phyloP scores from a whole-genome alignment of 2,329 filamentous ascomycete genomes.

The Metarhizium album region DNA sequence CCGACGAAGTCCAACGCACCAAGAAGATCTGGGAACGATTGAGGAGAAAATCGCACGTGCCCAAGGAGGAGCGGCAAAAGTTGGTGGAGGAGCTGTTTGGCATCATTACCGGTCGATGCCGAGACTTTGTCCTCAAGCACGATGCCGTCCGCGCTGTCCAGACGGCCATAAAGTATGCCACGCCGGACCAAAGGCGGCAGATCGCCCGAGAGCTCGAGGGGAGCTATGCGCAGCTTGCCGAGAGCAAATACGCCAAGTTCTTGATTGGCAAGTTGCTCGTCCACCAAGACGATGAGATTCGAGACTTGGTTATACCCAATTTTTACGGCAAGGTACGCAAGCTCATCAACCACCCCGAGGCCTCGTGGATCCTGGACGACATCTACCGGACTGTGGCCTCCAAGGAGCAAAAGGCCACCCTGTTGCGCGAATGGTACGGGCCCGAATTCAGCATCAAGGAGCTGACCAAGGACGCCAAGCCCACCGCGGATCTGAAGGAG shows the following conservation, averaged over 20 bases:
- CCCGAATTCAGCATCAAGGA: constrained; percentile 81
- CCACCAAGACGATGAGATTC: constrained; percentile 78
- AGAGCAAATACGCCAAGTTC: constrained; percentile 97
- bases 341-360: constrained; percentile 91
- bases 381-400: constrained; percentile 86
- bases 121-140: constrained; percentile 97
- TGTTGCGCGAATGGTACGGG: constrained; percentile 94
- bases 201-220: constrained; percentile 83
- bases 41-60: constrained; percentile 85
- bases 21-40: constrained; percentile 98
- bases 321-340: constrained; percentile 91
- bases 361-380: constrained; percentile 95
- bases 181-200: constrained; percentile 68
- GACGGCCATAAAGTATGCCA: constrained; percentile 93
- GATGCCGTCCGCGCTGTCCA: constrained; percentile 95
- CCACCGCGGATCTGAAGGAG: constrained; percentile 57
- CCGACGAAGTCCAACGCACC: constrained; percentile 74
- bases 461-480: constrained; percentile 39
- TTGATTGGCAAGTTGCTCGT: constrained; percentile 90
- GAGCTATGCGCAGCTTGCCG: constrained; percentile 72
- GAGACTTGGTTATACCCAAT: constrained; percentile 82
- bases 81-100: constrained; percentile 82
- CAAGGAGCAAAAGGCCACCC: constrained; percentile 69
- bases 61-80: constrained; percentile 75
- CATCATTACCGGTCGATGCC: constrained; percentile 83